Conservation (phyloP, 164 flowering plant genomes). For the Magnolia changhungtana region DNA sequence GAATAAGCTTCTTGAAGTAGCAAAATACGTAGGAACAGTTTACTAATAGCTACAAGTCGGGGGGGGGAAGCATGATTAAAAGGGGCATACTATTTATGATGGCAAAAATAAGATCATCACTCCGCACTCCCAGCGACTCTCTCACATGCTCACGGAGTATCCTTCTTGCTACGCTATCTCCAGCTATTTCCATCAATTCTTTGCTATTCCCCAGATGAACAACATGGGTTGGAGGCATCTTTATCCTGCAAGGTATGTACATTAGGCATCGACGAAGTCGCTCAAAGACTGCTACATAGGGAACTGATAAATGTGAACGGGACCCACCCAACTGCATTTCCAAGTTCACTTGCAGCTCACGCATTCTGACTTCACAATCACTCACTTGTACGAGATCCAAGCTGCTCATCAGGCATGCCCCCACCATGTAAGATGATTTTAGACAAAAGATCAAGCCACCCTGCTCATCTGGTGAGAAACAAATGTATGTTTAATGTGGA, state of each 20-base stretch:
- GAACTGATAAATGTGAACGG: too few species aligned
- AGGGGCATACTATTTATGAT: slow-evolving; percentile 76
- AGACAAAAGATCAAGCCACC: background rate
- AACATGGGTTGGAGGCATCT: slow-evolving; percentile 90
- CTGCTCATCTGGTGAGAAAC: background rate
- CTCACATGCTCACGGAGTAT: slow-evolving; percentile 90
- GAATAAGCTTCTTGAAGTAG: background rate
- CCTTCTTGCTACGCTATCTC: slow-evolving; percentile 80
- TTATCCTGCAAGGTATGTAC: slow-evolving; percentile 46
- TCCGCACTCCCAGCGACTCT: slow-evolving; percentile 80
- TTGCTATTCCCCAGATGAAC: slow-evolving; percentile 98
- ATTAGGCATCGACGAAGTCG: too few species aligned
- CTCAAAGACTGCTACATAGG: too few species aligned
- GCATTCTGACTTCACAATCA: background rate
- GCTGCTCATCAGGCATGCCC: background rate
- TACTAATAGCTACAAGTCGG: too few species aligned
- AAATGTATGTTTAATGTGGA: background rate
- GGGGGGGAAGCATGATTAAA: background rate
- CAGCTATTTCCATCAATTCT: slow-evolving; percentile 93
- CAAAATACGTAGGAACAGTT: background rate
- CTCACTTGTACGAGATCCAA: background rate
- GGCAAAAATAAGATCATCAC: slow-evolving; percentile 88
- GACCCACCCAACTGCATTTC: too few species aligned
- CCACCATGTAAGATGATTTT: background rate
- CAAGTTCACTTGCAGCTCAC: background rate